Evolutionary conservation across 1,284 basidiomycete species (phyloP), one percentile per base, ranked within the genome.

Genomic region (Cutaneotrichosporon sp.): DNA sequence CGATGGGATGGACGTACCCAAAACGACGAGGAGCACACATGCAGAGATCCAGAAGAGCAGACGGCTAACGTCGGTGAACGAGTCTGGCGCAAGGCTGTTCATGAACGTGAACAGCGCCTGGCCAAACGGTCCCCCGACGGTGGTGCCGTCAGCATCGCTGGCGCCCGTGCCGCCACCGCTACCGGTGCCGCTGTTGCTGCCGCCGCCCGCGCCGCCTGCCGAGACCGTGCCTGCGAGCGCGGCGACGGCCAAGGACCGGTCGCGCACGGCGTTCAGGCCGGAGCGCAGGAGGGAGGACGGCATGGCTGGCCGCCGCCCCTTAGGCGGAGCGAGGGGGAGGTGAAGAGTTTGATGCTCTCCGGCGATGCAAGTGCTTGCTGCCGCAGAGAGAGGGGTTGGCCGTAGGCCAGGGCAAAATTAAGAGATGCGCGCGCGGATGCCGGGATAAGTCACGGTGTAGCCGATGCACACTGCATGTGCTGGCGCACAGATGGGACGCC

Each of bases 31-130:
- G 8, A 68, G 53, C 46, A 61, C 46, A n/a, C 60, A 55, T 10
- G 69, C 62, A 4, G 60, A 61, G 17, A 63, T 53, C 65, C 66
- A 72, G 45, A 69, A 64, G 44, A 69, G 55, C 41, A 66, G 46
- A 21, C 64, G 61, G 22, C 62, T 60, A 22, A 65, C 52, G 50
- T 69, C 64, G 36, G 52, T 52, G 12, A 55, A n/a, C 17, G 51
- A 33, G 43, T 50, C 40, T 22, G 47, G 52, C 15, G 48, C 35
- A 18, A 43, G 36, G 13, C 45, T 30, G 23, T 35, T 30, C 46
- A 21, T 37, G 20, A 30, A 30, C 26, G 38, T 20, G 17, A 40
- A 13, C 17, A 45, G 42, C 38, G 45, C 38, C 40, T 33, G 14
- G 41, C 42, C 26, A 30, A 30, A 30, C 26, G 26, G 26, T 30